Evolutionary conservation across 2,329 filamentous ascomycete genomes (phyloP).

Genomic region (Periconia digitata): DNA sequence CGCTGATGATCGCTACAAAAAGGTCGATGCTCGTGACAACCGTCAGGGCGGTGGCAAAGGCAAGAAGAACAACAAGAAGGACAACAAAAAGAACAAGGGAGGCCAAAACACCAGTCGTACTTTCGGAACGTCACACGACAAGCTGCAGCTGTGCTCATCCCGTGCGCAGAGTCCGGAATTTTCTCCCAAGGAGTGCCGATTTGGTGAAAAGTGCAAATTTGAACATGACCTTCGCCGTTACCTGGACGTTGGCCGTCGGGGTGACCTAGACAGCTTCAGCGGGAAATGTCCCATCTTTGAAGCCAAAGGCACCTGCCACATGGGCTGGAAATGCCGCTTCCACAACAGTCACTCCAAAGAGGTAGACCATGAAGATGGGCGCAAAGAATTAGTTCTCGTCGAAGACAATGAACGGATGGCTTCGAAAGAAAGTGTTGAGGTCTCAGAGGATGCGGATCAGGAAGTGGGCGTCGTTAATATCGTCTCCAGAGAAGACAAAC

Average conservation of each 20-base stretch:
- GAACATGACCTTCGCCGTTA: conserved; percentile 87
- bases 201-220: conserved; percentile 77
- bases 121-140: conserved; percentile 79
- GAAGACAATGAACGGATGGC: conserved; percentile 56
- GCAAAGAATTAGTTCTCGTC: conserved; percentile 76
- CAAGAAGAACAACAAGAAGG: conserved; percentile 49
- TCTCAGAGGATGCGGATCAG: conserved; percentile 45
- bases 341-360: conserved; percentile 85
- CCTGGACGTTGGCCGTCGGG: conserved; percentile 76
- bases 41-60: conserved; percentile 42
- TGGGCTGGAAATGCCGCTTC: conserved; percentile 95
- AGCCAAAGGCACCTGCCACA: conserved; percentile 71
- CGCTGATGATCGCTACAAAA: conserved; percentile 50
- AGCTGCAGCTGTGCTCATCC: conserved; percentile 75
- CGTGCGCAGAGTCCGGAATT: conserved; percentile 75
- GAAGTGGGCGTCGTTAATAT: conserved; percentile 74
- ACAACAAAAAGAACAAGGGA: conserved; percentile 60
- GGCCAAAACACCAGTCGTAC: conserved; percentile 83
- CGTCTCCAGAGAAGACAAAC: conserved; percentile 69
- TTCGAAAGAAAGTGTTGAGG: neutral
- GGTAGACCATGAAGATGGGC: conserved; percentile 73
- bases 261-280: conserved; percentile 74
- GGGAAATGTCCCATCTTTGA: conserved; percentile 83
- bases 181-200: conserved; percentile 73
- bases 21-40: conserved; percentile 39